These are phyloP conservation scores for Komagataella populi DNA, from an alignment of 805 yeast genomes.

Conservation along the genomic window DNA sequence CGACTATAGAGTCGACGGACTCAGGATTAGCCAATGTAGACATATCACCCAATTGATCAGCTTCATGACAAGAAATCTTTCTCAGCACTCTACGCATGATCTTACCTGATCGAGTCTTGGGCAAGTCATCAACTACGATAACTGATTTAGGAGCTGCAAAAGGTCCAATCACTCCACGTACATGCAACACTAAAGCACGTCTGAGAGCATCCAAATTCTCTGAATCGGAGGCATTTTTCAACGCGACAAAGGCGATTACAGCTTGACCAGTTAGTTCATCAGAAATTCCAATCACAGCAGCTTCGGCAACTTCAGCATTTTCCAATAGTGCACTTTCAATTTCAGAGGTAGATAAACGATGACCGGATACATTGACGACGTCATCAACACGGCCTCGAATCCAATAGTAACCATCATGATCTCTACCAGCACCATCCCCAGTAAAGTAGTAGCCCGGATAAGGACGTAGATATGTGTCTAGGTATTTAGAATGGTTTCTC, in stretches of 20 bases:
- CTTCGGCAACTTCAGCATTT: conserved; percentile 72
- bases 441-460: conserved; percentile 92
- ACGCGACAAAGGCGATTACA: conserved; percentile 84
- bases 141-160: conserved; percentile 89
- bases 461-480: conserved; percentile 87
- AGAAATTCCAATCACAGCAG: conserved; percentile 92
- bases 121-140: conserved; percentile 80
- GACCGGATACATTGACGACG: conserved; percentile 96
- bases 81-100: conserved; percentile 97
- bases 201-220: conserved; percentile 43
- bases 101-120: conserved; percentile 97
- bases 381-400: conserved; percentile 97
- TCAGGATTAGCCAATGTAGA: conserved; percentile 82
- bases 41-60: conserved; percentile 83
- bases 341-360: conserved; percentile 95
- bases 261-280: conserved; percentile 98
- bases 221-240: conserved; percentile 37
- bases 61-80: conserved; percentile 86
- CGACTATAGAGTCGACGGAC: conserved; percentile 66
- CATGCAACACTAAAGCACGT: conserved; percentile 72
- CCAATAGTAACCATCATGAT: conserved; percentile 94
- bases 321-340: conserved; percentile 85
- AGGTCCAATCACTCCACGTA: conserved; percentile 84
- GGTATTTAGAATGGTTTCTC: conserved; percentile 73
- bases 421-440: conserved; percentile 98